Evolutionary conservation across 768 basidiomycete genomes (phyloP), one percentile per base, ranked within the genome.

Genomic region (Boletus rubescentipes): DNA sequence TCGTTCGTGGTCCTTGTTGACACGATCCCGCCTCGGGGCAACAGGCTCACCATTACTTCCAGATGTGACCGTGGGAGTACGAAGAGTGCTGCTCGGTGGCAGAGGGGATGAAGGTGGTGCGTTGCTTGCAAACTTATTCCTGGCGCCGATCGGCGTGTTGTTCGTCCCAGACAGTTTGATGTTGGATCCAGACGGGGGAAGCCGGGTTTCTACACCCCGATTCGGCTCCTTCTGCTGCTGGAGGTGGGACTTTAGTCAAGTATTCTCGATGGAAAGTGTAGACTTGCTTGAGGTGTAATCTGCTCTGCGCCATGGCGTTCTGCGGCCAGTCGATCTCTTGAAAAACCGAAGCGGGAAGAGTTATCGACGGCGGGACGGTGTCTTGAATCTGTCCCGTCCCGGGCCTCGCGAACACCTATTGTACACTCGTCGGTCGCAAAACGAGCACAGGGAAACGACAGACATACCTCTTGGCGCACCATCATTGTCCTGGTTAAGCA

Each of bases 121-220:
- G 20, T 50, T 63, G 29, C 44, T 31, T 6, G 53, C n/a, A 54
- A 67, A 64, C 18, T 65, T 72, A 45, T 53, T 63, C 42, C 67
- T 58, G 8, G 51, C 48, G 16, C 71, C 71, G 26, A 70, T 69
- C 15, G 70, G 70, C 46, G 54, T 63, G 30, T 62, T 72, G 50
- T 73, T 71, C 21, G 70, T 70, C 21, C 70, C 70, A 3, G 70
- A 71, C 9, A 72, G 35, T 23, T 66, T 68, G 23, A 66, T 18
- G 14, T 54, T 63, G 15, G 65, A 54, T 31, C 60, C 66, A 26
- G 51, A 35, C 15, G 50, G 54, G 9, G 46, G 49, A 7, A 48
- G 36, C 26, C 64, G 58, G 16, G 53, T 36, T 35, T 63, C 68
- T 40, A 34, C 9, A 26, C 23, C 42, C 32, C 58, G 64, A 20